These are phyloP conservation scores for Phylloboletellus chloephorus DNA, from an alignment of 1,284 basidiomycete genomes.

Conservation along the genomic window DNA sequence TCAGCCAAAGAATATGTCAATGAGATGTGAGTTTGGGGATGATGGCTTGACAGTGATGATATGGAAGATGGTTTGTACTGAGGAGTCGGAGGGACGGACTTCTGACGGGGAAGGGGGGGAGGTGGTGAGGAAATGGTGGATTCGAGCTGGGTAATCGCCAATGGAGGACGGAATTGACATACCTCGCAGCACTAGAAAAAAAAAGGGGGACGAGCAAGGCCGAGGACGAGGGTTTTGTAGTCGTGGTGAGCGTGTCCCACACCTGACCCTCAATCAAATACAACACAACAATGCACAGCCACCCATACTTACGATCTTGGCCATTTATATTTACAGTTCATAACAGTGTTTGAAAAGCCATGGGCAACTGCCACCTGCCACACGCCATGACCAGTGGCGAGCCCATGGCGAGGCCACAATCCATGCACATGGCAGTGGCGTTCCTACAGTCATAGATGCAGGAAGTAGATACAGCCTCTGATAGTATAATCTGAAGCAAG, in stretches of 20 bases:
- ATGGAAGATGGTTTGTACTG: conserved; percentile 41
- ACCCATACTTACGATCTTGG: conserved; percentile 28
- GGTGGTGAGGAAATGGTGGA: conserved; percentile 35
- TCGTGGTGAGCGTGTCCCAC: conserved; percentile 7
- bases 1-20: conserved; percentile 47
- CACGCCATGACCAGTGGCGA: no score
- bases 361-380: no score
- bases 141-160: conserved; percentile 32
- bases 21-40: conserved; percentile 35
- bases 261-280: conserved; percentile 19
- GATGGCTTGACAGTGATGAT: conserved; percentile 36
- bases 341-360: no score
- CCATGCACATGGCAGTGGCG: no score
- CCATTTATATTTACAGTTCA: no score
- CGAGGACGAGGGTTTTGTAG: conserved; percentile 10
- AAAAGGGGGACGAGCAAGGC: neutral
- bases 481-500: no score
- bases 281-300: conserved; percentile 26
- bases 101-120: conserved; percentile 31
- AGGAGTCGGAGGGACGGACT: conserved; percentile 25
- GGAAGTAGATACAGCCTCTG: no score
- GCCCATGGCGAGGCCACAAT: no score
- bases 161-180: conserved; percentile 24
- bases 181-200: conserved; percentile 17
- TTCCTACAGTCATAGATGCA: no score